phyloP scores from a whole-genome alignment of 495 filamentous ascomycete species.

The Aspergillus avenaceus region DNA sequence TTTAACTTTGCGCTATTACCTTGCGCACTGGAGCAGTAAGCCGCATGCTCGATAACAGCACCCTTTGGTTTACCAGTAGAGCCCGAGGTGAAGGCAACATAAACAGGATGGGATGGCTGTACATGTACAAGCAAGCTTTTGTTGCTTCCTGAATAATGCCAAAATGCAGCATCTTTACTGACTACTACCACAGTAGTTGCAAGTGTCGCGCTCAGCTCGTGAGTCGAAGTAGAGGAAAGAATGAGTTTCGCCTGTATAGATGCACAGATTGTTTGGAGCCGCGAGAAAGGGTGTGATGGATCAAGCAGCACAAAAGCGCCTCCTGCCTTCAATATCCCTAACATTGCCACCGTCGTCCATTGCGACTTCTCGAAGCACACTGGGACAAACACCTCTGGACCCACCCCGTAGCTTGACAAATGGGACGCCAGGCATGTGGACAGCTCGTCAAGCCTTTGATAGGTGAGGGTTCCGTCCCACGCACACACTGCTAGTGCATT shows the following conservation, averaged over 20 bases:
- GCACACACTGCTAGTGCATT: slow-evolving; percentile 11
- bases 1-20: not conserved
- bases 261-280: slow-evolving; percentile 5
- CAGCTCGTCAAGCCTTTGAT: slow-evolving; percentile 13
- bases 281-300: slow-evolving; percentile 8
- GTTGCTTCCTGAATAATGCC: not conserved
- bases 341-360: slow-evolving; percentile 13
- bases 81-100: slow-evolving; percentile 64
- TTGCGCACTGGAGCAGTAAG: not conserved
- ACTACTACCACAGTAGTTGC: not conserved
- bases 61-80: slow-evolving; percentile 67
- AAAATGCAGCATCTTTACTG: not conserved
- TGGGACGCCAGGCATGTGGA: slow-evolving; percentile 7
- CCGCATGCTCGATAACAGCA: slow-evolving; percentile 44
- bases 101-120: slow-evolving; percentile 14
- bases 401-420: slow-evolving; percentile 4
- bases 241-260: not conserved
- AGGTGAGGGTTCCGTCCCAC: slow-evolving; percentile 20
- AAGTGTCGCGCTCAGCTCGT: not conserved
- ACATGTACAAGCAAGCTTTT: not conserved
- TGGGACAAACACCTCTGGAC: slow-evolving; percentile 14
- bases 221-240: not conserved
- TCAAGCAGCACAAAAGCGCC: slow-evolving; percentile 14
- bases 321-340: slow-evolving; percentile 16
- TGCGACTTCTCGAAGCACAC: slow-evolving; percentile 17